Evolutionary conservation across 176 grass and related monocot species (phyloP), one percentile per base, ranked within the genome.

Genomic region (Aegilops speltoides): DNA sequence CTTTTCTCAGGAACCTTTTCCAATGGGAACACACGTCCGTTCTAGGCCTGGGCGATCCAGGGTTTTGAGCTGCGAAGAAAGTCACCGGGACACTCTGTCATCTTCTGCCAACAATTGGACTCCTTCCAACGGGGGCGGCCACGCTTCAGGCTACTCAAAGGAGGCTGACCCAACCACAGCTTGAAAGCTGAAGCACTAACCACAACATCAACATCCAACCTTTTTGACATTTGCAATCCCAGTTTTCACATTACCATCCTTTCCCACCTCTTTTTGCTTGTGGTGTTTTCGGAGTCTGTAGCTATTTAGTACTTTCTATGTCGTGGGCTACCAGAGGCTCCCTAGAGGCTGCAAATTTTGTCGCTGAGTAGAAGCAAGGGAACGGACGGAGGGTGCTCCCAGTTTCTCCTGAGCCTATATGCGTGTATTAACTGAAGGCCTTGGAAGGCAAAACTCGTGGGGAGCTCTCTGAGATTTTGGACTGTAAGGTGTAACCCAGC

Each of bases 1-100:
- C 19, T 88, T 45, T 70, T 63, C 5, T 57, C 88, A 98, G 93
- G 96, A 98, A 80, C 96, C 96, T 23, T 98, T 95, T 76, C 96
- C 96, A 34, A 85, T 95, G 91, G 96, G 96, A 77, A 37, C 77
- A 6, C 95, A 92, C 59, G 81, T 98, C 68, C 90, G 91, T 63
- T 93, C 86, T 65, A 95, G 96, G 79, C 93, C 93, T 22, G 91
- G 86, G 26, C 92, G 96, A 70, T 88, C 79, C 62, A 86, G 93
- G 76, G 90, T 89, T 52, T 86, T 87, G 74, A 88, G 77, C 29
- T 95, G 72, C 4, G 93, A 98, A 84, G 89, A 95, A 81, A 93
- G 85, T 82, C 83, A 85, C 29, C 90, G 89, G 50, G 87, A 88
- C 69, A 83, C 71, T 54, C 75, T 85, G 23, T 89, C 81, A 24